Base-by-base conservation (phyloP, 768 basidiomycete species). In the Panus rudis region DNA sequence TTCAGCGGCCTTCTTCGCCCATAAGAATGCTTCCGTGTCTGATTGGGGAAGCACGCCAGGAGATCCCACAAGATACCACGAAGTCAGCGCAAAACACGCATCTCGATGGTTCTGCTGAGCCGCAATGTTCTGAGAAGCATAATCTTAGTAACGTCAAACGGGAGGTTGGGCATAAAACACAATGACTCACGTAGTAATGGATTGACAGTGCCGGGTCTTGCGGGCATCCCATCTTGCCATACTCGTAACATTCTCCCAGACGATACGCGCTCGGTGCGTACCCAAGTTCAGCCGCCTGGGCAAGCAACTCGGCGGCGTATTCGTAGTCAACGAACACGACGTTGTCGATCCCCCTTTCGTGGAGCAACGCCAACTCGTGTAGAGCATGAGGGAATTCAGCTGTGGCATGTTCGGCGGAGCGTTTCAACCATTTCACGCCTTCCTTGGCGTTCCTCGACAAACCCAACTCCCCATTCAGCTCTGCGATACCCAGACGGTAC, bases 1-100 rank as follows among this genome's bases (percentile, higher is more conserved):
- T 23, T 97, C 93, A 14, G 92, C 93, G 19, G 96, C 92, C 56
- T 83, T 92, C 65, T 88, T 88, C 4, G 96, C 91, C 96, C 96
- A 99, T 3, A 99, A 69, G 64, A 81, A 98, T 10, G 96, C 96
- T 59, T 99, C 96, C 0, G 94, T 98, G 60, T 99, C 96, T 0
- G 92, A 96, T 59, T 99, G 96, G 1, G 96, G 94, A 13, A 99
- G 76, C 2, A 99, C 92, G 19, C 96, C 94, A 0, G 93, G 90
- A 7, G 93, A 97, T 37, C 96, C 96, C 47, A 98, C 94, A 50
- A 99, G 83, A 59, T 99, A 99, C 94, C 94, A 99, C 6, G 96
- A 93, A 14, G 96, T 98, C 31, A 99, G 72, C 1, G 96, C 94
- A 57, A 98, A 98, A 61, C 94, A 98, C 0, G 94, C 92, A 56